Base-by-base conservation (phyloP, 371 early-diverging fungal species). In the Mucor mucedo region DNA sequence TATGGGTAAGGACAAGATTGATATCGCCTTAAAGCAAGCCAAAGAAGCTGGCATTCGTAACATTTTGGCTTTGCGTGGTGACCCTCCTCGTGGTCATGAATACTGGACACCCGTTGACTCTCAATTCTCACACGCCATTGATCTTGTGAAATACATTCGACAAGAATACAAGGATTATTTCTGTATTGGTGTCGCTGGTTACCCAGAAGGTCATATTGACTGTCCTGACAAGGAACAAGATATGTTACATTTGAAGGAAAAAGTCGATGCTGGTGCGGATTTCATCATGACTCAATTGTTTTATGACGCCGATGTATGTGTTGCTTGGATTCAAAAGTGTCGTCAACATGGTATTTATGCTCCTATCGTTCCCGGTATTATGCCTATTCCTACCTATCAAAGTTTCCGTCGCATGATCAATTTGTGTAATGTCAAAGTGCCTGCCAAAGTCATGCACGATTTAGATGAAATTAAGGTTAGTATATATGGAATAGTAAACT, bases 191-290 rank as follows among this genome's bases (percentile, higher is more conserved):
- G 97, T 98, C 47, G 97, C 97, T 14, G 97, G 93, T 7, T 96
- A 96, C 75, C 98, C 98, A n/a, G 97, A 97, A 72, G 95, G 95
- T 32, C 95, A 97, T 64, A 78, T 88, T 38, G 97, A 96, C 65
- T 74, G 78, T 5, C 69, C 77, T 6, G 91, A 91, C 66, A 62
- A 63, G 21, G 66, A 53, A 0, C 58, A 71, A 32, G 82, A 82
- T 42, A 71, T 97, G 33, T 33, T 63, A 45, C 83, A 85, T 67
- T 83, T 98, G 32, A 91, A 92, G 62, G 88, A 83, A 30, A 98
- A 98, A 77, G 85, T 94, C 11, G 89, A 93, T 32, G 92, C 93
- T 5, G 98, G 98, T 10, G 97, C 96, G 0, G 95, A 98, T 71
- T 98, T 94, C 75, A 88, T 97, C 27, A 80, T 98, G 68, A 93